Evolutionary conservation across 1,284 basidiomycete species (phyloP), one percentile per base, ranked within the genome.

Genomic region (Trametes polyzona): DNA sequence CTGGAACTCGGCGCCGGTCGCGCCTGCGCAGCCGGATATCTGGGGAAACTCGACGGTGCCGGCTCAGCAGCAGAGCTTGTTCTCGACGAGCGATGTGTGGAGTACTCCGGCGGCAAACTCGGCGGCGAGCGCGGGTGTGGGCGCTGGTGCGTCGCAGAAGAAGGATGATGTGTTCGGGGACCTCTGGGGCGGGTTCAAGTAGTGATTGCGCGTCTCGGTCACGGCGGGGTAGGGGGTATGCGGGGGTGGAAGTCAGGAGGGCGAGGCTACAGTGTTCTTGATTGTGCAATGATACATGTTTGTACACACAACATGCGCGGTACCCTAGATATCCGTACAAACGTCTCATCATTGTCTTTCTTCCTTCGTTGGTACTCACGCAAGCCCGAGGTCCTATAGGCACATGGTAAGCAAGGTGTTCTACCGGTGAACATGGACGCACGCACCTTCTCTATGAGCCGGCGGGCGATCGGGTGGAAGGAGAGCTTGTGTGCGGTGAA

Each of bases 141-240:
- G 33, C 50, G 27, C 42, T 57, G 57, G 47, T 68, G 64, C 71
- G n/a, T 61, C 71, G 42, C 73, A 77, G 65, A 88, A 89, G 77
- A 87, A 90, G 70, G 88, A 92, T 62, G 90, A 92, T 66, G 83
- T 78, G 6, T 92, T 92, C 69, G 88, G 88, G 4, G 90, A 92
- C 71, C 71, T 92, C 46, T 92, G 90, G 90, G 88, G 88, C 46
- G 82, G 86, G 39, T 90, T 90, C 73, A 91, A 90, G 78, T 64
- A 62, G 52, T n/a, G n/a, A n/a, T n/a, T n/a, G n/a, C n/a, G n/a
- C n/a, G n/a, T n/a, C n/a, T n/a, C n/a, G n/a, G n/a, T n/a, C n/a
- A n/a, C n/a, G n/a, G n/a, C n/a, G n/a, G n/a, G n/a, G n/a, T n/a
- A n/a, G n/a, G n/a, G 14, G 10, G 14, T 19, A n/a, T 41, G n/a